Evolutionary conservation across 805 yeast species (phyloP), one percentile per base, ranked within the genome.

Genomic region (Metschnikowia amazonensis): DNA sequence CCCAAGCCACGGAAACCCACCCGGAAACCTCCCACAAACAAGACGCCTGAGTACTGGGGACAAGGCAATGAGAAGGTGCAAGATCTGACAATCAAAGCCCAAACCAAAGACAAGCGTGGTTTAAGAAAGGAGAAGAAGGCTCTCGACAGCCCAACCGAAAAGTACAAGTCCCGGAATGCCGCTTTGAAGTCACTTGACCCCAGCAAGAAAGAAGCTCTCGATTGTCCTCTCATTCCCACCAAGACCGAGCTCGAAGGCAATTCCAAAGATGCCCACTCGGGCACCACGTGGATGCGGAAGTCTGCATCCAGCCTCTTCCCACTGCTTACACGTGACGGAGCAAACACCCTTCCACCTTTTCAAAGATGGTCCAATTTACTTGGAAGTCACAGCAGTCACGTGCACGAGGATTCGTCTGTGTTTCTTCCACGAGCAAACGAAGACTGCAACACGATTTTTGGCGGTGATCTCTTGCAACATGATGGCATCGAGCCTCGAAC

Each of bases 291-390:
- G 24, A 31, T 28, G 36, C 40, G 38, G 10, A 42, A 42, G 13
- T 21, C 47, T 6, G 17, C 43, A 2, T 40, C 48, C 27, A 45
- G 46, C 24, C 36, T 48, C 18, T 48, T 48, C 27, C 46, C 51
- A 3, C 51, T 45, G 51, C 37, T 47, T 42, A 44, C 45, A 10
- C 42, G 35, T 16, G 42, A 39, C 6, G 42, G 42, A 13, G 42
- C 42, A 20, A 39, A 18, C 21, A 39, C 42, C 8, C 35, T 39
- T n/a, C 42, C 42, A 14, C n/a, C 35, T 4, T 30, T 39, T 10
- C 42, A 39, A 4, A 14, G 35, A 10, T 39, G 42, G 42, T 29
- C 42, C 8, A 14, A 16, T 5, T 28, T 37, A 17, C 41, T 37
- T 11, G 24, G 33, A 10, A 28, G 32, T 25, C 32, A 27, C 17